Evolutionary conservation across 1,284 basidiomycete genomes (phyloP).

Genomic region (Athelia sp.): DNA sequence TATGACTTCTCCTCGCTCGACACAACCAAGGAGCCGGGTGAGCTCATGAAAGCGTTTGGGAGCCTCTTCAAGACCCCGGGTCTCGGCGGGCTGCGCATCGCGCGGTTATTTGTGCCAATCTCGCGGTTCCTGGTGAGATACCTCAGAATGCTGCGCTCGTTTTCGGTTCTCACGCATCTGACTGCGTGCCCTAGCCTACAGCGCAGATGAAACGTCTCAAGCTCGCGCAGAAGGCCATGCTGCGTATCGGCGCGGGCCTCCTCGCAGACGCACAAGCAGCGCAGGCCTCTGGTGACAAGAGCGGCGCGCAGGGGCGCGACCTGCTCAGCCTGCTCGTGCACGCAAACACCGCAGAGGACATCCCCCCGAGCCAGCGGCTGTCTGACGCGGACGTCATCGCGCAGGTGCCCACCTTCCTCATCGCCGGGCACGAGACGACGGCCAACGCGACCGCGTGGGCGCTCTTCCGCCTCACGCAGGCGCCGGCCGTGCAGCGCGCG

Average conservation of each 20-base stretch:
- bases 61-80: conserved; percentile 5
- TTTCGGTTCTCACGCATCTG: background rate
- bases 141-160: background rate
- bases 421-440: conserved; percentile 25
- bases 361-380: conserved; percentile 2
- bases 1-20: conserved; percentile 13
- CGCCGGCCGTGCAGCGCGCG: conserved; percentile 35
- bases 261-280: background rate
- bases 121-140: background rate
- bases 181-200: background rate
- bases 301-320: background rate
- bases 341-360: background rate
- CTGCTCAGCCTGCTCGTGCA: background rate
- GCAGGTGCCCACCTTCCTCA: conserved; percentile 44
- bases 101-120: conserved; percentile 1
- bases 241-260: background rate
- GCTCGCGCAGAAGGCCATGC: background rate
- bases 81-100: conserved; percentile 10
- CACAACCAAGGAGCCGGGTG: conserved; percentile 2
- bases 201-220: background rate
- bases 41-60: background rate
- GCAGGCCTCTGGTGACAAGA: background rate
- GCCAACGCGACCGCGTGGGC: conserved; percentile 42
- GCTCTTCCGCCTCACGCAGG: conserved; percentile 33
- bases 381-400: conserved; percentile 15